These are phyloP conservation scores for Chlorella sorokiniana DNA, from an alignment of 139 green algal genomes.

Conservation along the genomic window DNA sequence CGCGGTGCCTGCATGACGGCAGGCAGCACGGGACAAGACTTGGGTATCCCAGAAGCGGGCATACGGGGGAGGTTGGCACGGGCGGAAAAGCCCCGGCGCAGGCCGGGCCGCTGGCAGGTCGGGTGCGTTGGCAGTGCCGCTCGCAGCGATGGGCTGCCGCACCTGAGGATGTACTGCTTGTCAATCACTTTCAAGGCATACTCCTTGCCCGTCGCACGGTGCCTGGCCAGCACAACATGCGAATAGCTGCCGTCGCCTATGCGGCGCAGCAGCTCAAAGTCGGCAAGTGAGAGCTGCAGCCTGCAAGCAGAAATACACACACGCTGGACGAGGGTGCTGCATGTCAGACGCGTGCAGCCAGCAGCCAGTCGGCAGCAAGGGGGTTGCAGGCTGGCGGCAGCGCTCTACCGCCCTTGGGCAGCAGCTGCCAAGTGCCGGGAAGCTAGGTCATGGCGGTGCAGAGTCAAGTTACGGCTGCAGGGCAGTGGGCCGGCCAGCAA, in stretches of 20 bases:
- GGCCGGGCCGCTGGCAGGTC: too few relatives aligned
- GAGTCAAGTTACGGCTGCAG: too few relatives aligned
- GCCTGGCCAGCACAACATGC: constrained; percentile 59
- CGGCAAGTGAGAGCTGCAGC: constrained; percentile 36
- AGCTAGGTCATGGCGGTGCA: not conserved
- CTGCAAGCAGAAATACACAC: constrained; percentile 33
- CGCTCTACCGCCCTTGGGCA: not conserved
- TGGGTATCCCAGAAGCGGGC: too few relatives aligned
- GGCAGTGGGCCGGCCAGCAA: too few relatives aligned
- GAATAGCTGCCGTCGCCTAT: constrained; percentile 75
- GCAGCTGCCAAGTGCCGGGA: not conserved
- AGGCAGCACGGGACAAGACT: not conserved
- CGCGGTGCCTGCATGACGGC: constrained; percentile 52
- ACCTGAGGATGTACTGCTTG: constrained; percentile 70
- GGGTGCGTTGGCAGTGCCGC: not conserved
- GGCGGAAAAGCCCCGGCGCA: too few relatives aligned
- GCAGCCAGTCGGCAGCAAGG: too few relatives aligned
- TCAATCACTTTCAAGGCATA: constrained; percentile 77
- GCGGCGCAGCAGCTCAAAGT: constrained; percentile 69
- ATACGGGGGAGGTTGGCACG: too few relatives aligned
- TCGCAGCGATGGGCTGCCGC: not conserved
- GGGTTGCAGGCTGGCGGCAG: not conserved
- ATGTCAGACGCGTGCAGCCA: not conserved
- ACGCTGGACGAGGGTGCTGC: too few relatives aligned
- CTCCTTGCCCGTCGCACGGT: constrained; percentile 29